Conservation (phyloP, 129 eudicot genomes). For the Scalesia atractyloides region DNA sequence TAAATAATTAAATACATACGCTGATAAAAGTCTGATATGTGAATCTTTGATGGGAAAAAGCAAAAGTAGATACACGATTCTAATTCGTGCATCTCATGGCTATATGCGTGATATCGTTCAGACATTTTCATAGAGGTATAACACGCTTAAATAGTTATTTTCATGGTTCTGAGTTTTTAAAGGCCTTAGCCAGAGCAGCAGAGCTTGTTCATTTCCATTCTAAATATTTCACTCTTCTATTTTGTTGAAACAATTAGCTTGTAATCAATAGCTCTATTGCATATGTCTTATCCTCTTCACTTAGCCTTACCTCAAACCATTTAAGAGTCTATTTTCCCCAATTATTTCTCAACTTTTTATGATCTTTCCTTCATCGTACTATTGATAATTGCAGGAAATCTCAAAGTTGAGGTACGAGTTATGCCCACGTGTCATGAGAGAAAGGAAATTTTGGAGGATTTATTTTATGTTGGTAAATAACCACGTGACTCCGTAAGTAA, state of each 20-base stretch:
- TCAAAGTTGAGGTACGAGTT: constrained; percentile 84
- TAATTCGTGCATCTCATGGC: too few relatives aligned
- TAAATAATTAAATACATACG: too few relatives aligned
- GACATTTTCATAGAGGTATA: too few relatives aligned
- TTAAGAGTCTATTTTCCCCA: background rate
- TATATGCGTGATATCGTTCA: too few relatives aligned
- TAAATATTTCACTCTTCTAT: background rate
- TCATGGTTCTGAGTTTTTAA: too few relatives aligned
- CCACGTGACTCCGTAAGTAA: constrained; percentile 83
- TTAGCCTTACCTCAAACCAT: background rate
- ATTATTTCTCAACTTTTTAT: background rate
- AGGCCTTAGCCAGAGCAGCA: background rate
- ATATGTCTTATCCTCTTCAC: background rate
- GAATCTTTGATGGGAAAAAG: too few relatives aligned
- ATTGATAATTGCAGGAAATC: constrained; percentile 62
- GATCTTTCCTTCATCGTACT: background rate
- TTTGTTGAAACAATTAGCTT: background rate
- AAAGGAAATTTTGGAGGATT: constrained; percentile 92
- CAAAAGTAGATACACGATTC: too few relatives aligned
- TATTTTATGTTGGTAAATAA: constrained; percentile 85
- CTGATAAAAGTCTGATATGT: too few relatives aligned
- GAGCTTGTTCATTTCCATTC: constrained; percentile 13
- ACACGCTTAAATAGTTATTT: too few relatives aligned
- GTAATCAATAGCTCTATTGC: constrained; percentile 8
- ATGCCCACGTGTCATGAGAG: constrained; percentile 94